Conservation (phyloP, 2,329 filamentous ascomycete genomes). For the Beauveria pseudobassiana region DNA sequence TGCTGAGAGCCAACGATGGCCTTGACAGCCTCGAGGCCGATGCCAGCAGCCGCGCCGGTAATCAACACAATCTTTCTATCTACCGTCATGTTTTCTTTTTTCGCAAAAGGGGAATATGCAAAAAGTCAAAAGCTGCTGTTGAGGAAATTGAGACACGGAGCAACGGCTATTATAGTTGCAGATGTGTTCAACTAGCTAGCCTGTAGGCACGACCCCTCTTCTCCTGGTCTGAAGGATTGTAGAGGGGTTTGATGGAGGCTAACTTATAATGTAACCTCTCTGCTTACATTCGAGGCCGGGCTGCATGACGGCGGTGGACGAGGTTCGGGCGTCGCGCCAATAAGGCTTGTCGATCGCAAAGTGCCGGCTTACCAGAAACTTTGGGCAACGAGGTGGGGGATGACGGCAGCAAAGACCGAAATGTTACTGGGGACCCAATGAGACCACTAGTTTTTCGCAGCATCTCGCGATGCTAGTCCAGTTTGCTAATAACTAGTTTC, state of each 20-base stretch:
- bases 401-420: too few relatives aligned
- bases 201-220: background rate
- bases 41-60: slow-evolving; percentile 54
- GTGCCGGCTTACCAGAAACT: background rate
- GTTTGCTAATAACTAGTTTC: too few relatives aligned
- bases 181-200: background rate
- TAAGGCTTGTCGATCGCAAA: background rate
- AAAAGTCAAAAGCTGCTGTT: background rate
- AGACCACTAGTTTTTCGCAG: background rate
- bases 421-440: background rate
- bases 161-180: background rate
- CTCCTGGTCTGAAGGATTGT: too few relatives aligned
- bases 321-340: background rate
- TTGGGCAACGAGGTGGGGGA: background rate
- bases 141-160: background rate
- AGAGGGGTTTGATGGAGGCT: background rate
- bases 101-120: background rate
- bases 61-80: slow-evolving; percentile 35
- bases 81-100: background rate
- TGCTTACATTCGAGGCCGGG: background rate
- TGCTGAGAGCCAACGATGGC: slow-evolving; percentile 39
- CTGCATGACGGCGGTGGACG: background rate
- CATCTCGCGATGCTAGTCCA: too few relatives aligned
- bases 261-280: background rate
- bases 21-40: slow-evolving; percentile 52